Base-by-base conservation (phyloP, 2,329 filamentous ascomycete species). In the Sclerotinia spermophila region DNA sequence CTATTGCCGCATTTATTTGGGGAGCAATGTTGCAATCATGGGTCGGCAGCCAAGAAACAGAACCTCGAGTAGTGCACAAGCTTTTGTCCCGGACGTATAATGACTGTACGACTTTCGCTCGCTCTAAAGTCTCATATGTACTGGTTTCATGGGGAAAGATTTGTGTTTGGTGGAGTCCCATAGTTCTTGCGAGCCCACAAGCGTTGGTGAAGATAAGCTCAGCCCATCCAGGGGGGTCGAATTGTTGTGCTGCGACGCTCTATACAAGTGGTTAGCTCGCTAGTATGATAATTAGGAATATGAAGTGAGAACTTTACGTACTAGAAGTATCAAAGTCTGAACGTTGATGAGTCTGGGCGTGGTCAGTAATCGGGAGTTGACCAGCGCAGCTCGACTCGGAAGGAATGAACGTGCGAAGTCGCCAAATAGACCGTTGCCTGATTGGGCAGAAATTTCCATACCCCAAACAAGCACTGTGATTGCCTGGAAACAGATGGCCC, bases 231-330 rank as follows among this genome's bases (percentile, higher is more conserved):
- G 68, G 68, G 3, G 60, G 68, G 33, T 70, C 68, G 48, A 70
- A 70, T 58, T 70, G 60, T 48, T 70, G 68, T 55, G 68, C 68
- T 65, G 68, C 68, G 33, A 70, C 30, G 30, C 60, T 70, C 68
- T 69, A 56, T 4, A 55, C 0, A 69, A 35, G 27, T 66, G 48
- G 35, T 66, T 53, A 70, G 59, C 48, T 56, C n/a, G 48, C 48
- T 51, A 51, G 48, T 17, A 5, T 27, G 44, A 48, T 19, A 33
- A 30, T 7, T 19, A 65, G 11, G 11, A n/a, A 30, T 3, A 24
- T 21, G 3, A 7, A 33, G 21, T 11, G 7, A 27, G 66, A 40
- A 10, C 48, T 33, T 45, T 66, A 70, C 60, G 17, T 66, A 70
- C 68, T 27, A 66, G 60, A 30, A 70, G 68, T n/a, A 70, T 70